Evolutionary conservation across 768 basidiomycete species (phyloP).

Genomic region (Phallus indusiatus): DNA sequence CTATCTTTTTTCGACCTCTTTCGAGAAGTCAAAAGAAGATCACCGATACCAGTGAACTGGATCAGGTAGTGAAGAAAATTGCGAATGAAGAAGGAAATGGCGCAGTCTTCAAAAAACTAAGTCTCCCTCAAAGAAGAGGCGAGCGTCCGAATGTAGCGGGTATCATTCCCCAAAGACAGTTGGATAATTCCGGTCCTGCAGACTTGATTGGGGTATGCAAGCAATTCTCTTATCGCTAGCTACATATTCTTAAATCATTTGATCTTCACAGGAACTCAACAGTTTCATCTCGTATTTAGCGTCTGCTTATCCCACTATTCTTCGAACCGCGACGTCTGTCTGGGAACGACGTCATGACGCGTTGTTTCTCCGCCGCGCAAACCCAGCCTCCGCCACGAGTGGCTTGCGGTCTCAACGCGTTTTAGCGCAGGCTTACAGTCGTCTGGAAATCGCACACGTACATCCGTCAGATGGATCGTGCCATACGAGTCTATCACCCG

Average conservation of each 20-base stretch:
- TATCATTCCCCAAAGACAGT: neutral
- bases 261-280: neutral
- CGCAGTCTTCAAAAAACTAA: neutral
- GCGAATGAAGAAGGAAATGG: neutral
- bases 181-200: neutral
- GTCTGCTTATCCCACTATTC: neutral
- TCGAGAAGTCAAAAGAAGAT: neutral
- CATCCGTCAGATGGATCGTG: neutral
- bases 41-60: neutral
- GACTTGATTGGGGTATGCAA: neutral
- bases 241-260: neutral
- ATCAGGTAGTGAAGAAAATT: neutral
- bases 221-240: neutral
- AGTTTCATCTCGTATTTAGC: neutral
- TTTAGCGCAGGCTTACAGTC: neutral
- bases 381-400: neutral
- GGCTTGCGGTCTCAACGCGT: neutral
- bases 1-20: neutral
- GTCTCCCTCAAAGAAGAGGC: neutral
- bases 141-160: neutral
- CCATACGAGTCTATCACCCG: constrained; percentile 1
- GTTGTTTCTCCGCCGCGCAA: neutral
- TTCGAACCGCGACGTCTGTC: constrained; percentile 1
- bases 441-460: constrained; percentile 1
- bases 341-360: neutral